Conservation (phyloP, 768 basidiomycete species). For the Macrolepiota albuminosa region DNA sequence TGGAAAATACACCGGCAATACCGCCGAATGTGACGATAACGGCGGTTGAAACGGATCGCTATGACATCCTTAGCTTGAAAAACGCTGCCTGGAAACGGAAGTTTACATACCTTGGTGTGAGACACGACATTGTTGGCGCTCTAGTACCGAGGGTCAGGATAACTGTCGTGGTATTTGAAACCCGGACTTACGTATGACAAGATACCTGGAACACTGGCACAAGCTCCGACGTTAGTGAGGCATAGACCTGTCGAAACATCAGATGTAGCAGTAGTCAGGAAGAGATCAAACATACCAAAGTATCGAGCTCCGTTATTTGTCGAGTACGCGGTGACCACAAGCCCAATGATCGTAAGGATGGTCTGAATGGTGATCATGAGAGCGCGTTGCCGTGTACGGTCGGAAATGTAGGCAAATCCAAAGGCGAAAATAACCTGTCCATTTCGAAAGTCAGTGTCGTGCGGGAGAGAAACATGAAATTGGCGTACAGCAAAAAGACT, state of each 20-base stretch:
- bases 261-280: not conserved
- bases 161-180: not conserved
- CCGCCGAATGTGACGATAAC: constrained; percentile 31
- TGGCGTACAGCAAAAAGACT: constrained; percentile 25
- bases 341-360: constrained; percentile 28
- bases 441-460: constrained; percentile 13
- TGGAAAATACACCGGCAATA: constrained; percentile 34
- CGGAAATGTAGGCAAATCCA: constrained; percentile 34
- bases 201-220: constrained; percentile 31
- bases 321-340: constrained; percentile 27
- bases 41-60: constrained; percentile 35
- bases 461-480: constrained; percentile 25
- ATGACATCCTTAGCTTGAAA: not conserved
- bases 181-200: constrained; percentile 31
- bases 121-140: constrained; percentile 18
- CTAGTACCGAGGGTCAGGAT: not conserved
- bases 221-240: constrained; percentile 29
- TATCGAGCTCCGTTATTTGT: constrained; percentile 26
- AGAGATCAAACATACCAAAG: constrained; percentile 17
- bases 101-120: constrained; percentile 26
- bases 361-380: constrained; percentile 28
- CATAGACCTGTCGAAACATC: constrained; percentile 19
- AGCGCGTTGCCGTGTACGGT: constrained; percentile 30
- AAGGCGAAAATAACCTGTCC: constrained; percentile 29
- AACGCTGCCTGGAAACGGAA: not conserved